A percentile compares a stretch with the other conserved stretches of the same genome.
Conservation (phyloP, 1,284 basidiomycete genomes). For the Lentinula novae-zelandiae region DNA sequence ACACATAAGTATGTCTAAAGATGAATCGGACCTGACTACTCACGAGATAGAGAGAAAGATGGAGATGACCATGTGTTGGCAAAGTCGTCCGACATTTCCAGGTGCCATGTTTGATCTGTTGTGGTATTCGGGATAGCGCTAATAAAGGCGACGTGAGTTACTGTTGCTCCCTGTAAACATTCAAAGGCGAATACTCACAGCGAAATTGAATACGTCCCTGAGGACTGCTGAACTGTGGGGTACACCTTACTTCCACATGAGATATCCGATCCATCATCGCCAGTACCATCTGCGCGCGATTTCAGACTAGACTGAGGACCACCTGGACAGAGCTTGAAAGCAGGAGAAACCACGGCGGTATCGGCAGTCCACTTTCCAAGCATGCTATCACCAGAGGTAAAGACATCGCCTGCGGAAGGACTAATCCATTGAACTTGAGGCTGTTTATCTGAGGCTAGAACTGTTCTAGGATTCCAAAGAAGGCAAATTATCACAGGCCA, state of each 20-base stretch:
- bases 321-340: slow-evolving; percentile 23
- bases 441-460: not conserved
- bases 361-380: slow-evolving; percentile 25
- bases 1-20: not conserved
- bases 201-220: slow-evolving; percentile 24
- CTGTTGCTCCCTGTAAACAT: not conserved
- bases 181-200: slow-evolving; percentile 20
- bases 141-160: not conserved
- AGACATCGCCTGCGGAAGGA: slow-evolving; percentile 16
- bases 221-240: slow-evolving; percentile 32
- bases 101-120: slow-evolving; percentile 24
- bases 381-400: slow-evolving; percentile 24
- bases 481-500: not conserved
- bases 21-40: slow-evolving; percentile 17
- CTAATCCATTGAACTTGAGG: slow-evolving; percentile 13
- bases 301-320: slow-evolving; percentile 8
- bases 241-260: slow-evolving; percentile 35
- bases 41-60: slow-evolving; percentile 37
- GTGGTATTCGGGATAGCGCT: slow-evolving; percentile 33
- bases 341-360: slow-evolving; percentile 21
- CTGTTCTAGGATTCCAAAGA: not conserved
- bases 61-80: slow-evolving; percentile 35
- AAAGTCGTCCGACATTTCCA: slow-evolving; percentile 39
- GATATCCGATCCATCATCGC: slow-evolving; percentile 1
- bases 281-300: slow-evolving; percentile 1